Base-by-base conservation (phyloP, 2,329 filamentous ascomycete species). In the Phyllosticta capitalensis region DNA sequence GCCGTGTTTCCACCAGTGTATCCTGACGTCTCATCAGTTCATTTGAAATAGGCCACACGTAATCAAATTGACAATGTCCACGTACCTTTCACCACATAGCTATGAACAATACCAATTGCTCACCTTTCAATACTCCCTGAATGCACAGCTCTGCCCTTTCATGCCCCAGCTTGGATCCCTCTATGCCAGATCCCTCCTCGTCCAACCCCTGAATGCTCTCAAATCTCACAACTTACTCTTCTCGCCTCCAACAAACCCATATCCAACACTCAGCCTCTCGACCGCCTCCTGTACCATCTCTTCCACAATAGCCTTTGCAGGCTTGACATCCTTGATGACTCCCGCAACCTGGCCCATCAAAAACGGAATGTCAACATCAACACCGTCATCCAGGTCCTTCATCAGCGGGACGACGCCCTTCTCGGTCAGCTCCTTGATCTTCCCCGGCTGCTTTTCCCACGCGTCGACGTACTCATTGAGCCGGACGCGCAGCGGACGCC, bases 331-430 rank as follows among this genome's bases (percentile, higher is more conserved):
- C 33, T 77, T 73, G 60, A 96, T 89, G 1, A 86, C 81, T 1
- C 88, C 92, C 0, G 90, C 89, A 9, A 96, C 92, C 76, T 96
- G 90, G 1, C 92, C 92, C 92, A 96, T 96, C 68, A 96, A 71
- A 73, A 92, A 91, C 12, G 92, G 92, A 59, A 88, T 78, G 68
- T 96, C 92, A 12, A 95, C 78, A 49, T 96, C 90, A 59, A 85
- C 86, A 1, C 87, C 88, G 58, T 90, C 81, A 55, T 95, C 89
- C 67, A 96, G 78, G 69, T 97, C 92, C 69, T 89, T 80, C 74
- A 87, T 83, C 63, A 96, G 78, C 0, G 92, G 92, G 62, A 95
- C 86, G 28, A 95, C 75, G 0, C 92, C 92, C 65, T 80, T 78
- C 38, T 86, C 84, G 33, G 88, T 92, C 70, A 96, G 76, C 72